Evolutionary conservation across 192 early-diverging fungal species (phyloP).

Genomic region (Coemansia sp.): DNA sequence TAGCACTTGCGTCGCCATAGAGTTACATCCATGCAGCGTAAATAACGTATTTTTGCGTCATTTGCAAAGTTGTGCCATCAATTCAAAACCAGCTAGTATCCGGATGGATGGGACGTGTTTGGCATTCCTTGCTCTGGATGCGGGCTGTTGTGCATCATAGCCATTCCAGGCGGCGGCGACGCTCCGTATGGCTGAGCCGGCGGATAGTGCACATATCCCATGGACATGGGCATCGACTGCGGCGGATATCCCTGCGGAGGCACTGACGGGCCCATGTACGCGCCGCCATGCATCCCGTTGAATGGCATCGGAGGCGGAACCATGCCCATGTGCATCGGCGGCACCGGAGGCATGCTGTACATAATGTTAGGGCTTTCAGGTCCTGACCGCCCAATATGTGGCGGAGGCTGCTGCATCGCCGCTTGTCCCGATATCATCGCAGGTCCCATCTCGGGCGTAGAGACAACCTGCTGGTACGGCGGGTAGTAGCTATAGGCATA

Average conservation of each 20-base stretch:
- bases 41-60: background rate
- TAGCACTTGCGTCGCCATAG: no score
- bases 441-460: slow-evolving; percentile 37
- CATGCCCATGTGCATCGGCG: slow-evolving; percentile 50
- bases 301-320: slow-evolving; percentile 48
- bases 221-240: slow-evolving; percentile 43
- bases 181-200: slow-evolving; percentile 28
- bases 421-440: slow-evolving; percentile 27
- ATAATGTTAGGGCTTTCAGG: slow-evolving; percentile 38
- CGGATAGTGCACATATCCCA: slow-evolving; percentile 51
- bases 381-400: slow-evolving; percentile 18
- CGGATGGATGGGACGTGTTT: slow-evolving; percentile 15
- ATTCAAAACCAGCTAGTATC: background rate
- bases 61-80: background rate
- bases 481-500: slow-evolving; percentile 51
- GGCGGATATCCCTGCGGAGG: slow-evolving; percentile 47
- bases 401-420: slow-evolving; percentile 18
- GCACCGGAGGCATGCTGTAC: slow-evolving; percentile 28
- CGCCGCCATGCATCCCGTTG: slow-evolving; percentile 40
- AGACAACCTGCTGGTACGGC: slow-evolving; percentile 35
- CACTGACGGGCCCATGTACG: slow-evolving; percentile 31
- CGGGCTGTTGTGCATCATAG: slow-evolving; percentile 41
- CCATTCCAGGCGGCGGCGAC: slow-evolving; percentile 39
- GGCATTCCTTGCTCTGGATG: slow-evolving; percentile 35
- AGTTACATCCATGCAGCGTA: background rate